Evolutionary conservation across 257 asterid genomes (phyloP), one percentile per base, ranked within the genome.

Genomic region (Lantana camara): DNA sequence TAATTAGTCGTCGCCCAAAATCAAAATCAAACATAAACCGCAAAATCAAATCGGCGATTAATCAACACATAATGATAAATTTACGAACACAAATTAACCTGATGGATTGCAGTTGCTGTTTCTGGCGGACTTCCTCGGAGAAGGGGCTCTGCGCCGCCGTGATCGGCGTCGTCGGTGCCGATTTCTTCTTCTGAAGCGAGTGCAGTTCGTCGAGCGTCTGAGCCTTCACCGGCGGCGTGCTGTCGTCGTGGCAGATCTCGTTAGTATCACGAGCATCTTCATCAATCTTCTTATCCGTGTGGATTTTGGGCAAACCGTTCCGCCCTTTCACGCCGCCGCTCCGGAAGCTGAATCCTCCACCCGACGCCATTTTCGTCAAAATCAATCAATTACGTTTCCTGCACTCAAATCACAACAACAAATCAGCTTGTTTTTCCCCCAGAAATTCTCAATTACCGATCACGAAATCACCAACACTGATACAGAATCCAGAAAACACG

Each of bases 131-230:
- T 11, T 83, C 89, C 27, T 88, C 94, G 7, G 93, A 63, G 59
- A 84, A 81, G 23, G 82, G 73, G 14, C 76, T 71, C 72, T 69
- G 82, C 57, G 81, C 71, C 51, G 76, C 82, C 56, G 60, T 79
- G 63, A 80, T 63, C 0, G 98, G 98, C 5, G 98, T 89, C 10
- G 85, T 79, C 0, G 96, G 95, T 13, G 91, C 93, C 32, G 98
- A 84, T 64, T 70, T 91, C 80, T 91, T 91, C 79, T 64, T 91
- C 86, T 91, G 98, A 17, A 91, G 95, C 3, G 96, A 89, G 80
- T 89, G 98, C 71, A 91, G 68, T 35, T 91, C 95, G 30, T 91
- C 95, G 21, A 91, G 63, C 30, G 92, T 91, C 72, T 83, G 86
- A 13, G 96, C 98, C 74, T 80, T 89, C 73, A 91, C 88, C 17